A percentile compares a stretch with the other conserved stretches of the same genome.
These are phyloP conservation scores for Yarrowia divulgata DNA, from an alignment of 805 yeast species.

Conservation along the genomic window DNA sequence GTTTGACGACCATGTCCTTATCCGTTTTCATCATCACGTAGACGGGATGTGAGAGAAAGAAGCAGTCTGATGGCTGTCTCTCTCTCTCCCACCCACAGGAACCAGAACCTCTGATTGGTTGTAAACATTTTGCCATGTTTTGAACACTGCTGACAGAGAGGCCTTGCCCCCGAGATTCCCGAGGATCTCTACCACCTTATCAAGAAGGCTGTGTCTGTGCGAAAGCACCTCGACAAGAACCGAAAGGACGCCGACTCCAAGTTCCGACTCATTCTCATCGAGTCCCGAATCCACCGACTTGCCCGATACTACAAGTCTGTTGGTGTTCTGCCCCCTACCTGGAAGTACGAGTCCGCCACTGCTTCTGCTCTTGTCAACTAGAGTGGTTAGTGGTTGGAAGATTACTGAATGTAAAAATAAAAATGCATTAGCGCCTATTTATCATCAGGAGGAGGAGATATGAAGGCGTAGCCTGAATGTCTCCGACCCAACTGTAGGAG, in stretches of 20 bases:
- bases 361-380: constrained; percentile 99
- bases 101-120: constrained; percentile 40
- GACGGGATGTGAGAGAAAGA: too few species aligned
- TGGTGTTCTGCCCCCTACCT: constrained; percentile 98
- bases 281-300: constrained; percentile 99
- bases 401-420: constrained; percentile 34
- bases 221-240: constrained; percentile 99
- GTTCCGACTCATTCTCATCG: constrained; percentile 99
- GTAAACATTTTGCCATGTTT: neutral
- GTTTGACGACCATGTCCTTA: too few species aligned
- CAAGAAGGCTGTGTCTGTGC: constrained; percentile 99
- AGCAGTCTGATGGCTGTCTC: neutral
- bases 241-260: constrained; percentile 99
- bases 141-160: constrained; percentile 50
- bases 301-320: constrained; percentile 99
- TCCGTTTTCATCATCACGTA: too few species aligned
- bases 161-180: constrained; percentile 99
- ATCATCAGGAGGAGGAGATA: neutral
- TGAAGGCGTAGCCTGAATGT: too few species aligned
- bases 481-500: neutral
- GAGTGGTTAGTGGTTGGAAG: constrained; percentile 44
- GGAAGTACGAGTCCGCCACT: constrained; percentile 99
- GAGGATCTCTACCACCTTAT: constrained; percentile 99
- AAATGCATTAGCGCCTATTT: constrained; percentile 18
- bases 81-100: neutral